phyloP scores from a whole-genome alignment of 305 asterid genomes.

The Solanum hybrid region DNA sequence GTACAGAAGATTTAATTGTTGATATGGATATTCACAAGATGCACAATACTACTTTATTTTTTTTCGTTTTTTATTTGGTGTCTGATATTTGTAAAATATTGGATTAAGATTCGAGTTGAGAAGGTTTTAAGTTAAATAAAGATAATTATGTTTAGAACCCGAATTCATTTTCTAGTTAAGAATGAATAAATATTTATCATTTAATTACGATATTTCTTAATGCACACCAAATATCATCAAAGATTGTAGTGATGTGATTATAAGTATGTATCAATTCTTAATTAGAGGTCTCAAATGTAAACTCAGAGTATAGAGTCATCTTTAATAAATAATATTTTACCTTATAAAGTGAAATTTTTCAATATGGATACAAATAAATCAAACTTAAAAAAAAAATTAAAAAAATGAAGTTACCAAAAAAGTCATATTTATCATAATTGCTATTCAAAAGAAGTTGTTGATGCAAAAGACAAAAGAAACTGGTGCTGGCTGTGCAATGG shows the following conservation, averaged over 20 bases:
- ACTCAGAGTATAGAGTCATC: rapidly evolving
- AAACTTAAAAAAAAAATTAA: not conserved
- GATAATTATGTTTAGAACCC: not conserved
- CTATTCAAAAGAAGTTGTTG: not conserved
- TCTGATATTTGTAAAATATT: not conserved
- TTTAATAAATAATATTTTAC: not conserved
- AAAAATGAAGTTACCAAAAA: not conserved
- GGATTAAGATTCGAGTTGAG: not conserved
- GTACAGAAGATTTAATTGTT: not conserved
- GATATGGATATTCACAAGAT: not conserved
- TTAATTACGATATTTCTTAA: not conserved
- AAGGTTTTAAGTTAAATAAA: not conserved
- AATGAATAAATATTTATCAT: not conserved
- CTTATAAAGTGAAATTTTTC: rapidly evolving
- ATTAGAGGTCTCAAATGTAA: rapidly evolving
- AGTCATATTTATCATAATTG: not conserved
- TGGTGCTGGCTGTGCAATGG: not conserved
- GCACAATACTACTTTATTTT: not conserved
- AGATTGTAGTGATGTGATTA: rapidly evolving
- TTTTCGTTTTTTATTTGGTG: not conserved
- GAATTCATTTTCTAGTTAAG: not conserved
- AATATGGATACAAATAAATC: not conserved
- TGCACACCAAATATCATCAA: not conserved
- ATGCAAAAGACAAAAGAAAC: not conserved
- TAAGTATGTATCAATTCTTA: not conserved